Base-by-base conservation (phyloP, 257 asterid genomes). In the Nicotiana paniculata region DNA sequence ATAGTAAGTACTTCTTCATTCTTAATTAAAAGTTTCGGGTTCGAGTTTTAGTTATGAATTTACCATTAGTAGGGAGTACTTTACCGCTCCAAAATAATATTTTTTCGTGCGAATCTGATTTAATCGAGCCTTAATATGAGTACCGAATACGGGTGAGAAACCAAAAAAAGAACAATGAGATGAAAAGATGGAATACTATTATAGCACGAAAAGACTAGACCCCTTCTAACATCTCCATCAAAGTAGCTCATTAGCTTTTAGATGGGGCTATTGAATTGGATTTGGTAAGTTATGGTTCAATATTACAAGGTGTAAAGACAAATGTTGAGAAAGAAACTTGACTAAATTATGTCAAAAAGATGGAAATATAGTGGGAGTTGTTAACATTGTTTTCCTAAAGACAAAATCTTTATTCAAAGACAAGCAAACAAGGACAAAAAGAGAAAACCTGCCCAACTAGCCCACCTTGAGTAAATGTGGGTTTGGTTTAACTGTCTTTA, bases 351-450 rank as follows among this genome's bases (percentile, higher is more conserved):
- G 85, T 90, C 91, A 84, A 88, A 88, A 87, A 76, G 92, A 69
- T 79, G 39, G 1, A 81, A 82, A 18, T 77, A 85, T 80, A 82
- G 91, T 89, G 90, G 96, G 93, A 88, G 92, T 92, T 75, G 93
- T 88, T 88, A 85, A 68, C 58, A 85, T 86, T 82, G 88, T 77
- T 79, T 75, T 82, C 66, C 48, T 12, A 82, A 81, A 84, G 85
- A 80, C 87, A 79, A 79, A 83, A 62, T 63, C 75, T 82, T 59
- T 58, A 39, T 68, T 66, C 82, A 51, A 84, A 83, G 88, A 86
- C 95, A 91, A 85, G 77, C 84, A 87, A 77, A 83, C 46, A 79
- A 82, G 64, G 90, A 89, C 92, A 81, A 85, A 84, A 82, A 9
- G 4, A 6, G 63, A 82, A n/a, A 53, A 79, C 85, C 67, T 81